These are phyloP conservation scores for Lentinula guzmanii DNA, from an alignment of 768 basidiomycete species.

Conservation along the genomic window DNA sequence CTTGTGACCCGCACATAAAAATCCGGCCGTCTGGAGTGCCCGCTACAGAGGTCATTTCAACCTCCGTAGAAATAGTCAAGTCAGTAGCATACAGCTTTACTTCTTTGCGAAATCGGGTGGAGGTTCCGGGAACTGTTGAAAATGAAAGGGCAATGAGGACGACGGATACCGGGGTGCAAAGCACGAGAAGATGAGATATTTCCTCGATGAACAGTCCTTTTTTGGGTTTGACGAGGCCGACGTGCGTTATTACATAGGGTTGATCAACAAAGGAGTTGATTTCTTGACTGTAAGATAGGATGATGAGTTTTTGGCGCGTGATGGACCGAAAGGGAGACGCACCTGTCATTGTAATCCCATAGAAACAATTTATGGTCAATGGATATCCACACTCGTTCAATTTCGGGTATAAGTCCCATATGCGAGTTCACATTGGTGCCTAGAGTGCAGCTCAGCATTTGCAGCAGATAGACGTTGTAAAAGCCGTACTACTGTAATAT, in stretches of 20 bases:
- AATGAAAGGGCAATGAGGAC: constrained; percentile 80
- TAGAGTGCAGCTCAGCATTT: constrained; percentile 19
- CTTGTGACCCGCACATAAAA: constrained; percentile 82
- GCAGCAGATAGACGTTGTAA: not conserved
- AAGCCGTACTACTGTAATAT: constrained; percentile 62
- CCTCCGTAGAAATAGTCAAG: constrained; percentile 68
- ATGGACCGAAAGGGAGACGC: constrained; percentile 19
- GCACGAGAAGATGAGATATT: constrained; percentile 81
- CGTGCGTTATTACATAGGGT: constrained; percentile 82
- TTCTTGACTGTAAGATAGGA: constrained; percentile 53
- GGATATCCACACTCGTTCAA: constrained; percentile 93
- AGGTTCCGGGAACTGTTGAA: constrained; percentile 34
- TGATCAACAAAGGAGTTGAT: constrained; percentile 91
- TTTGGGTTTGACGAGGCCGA: constrained; percentile 84
- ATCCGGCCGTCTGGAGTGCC: constrained; percentile 82
- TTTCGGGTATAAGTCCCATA: constrained; percentile 89
- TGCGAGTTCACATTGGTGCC: constrained; percentile 67
- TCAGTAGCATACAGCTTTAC: constrained; percentile 90
- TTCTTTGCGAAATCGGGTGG: constrained; percentile 49
- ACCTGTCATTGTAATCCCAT: constrained; percentile 97
- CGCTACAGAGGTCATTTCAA: constrained; percentile 81
- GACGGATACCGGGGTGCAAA: constrained; percentile 82
- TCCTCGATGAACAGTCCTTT: constrained; percentile 87
- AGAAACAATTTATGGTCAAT: constrained; percentile 91
- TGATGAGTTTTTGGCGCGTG: constrained; percentile 3